Evolutionary conservation across 1,284 basidiomycete genomes (phyloP), one percentile per base, ranked within the genome.

Genomic region (Ustilago esculenta): DNA sequence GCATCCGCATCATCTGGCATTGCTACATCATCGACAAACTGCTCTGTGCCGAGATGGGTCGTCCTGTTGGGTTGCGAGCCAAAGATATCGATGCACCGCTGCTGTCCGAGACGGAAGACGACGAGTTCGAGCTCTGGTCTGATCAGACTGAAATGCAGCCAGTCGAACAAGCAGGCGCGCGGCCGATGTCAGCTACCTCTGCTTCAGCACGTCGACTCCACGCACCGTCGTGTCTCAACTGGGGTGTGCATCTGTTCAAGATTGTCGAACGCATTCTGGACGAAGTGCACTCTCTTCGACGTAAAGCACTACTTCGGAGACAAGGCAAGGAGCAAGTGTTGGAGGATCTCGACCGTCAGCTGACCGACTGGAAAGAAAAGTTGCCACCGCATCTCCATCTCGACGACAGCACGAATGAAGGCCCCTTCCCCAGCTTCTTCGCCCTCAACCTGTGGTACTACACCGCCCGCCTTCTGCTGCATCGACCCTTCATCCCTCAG

Each of bases 21-120:
- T 79, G 78, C 46, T 84, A 84, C 55, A 80, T 84, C 30, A 64
- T 84, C 23, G 83, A 84, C 73, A 84, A 84, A 72, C 74, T 82
- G 14, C 67, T 84, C 4, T 76, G 61, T 29, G 69, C 84, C 63
- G 84, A 85, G 66, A 84, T 84, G 35, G 84, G 84, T 4, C 79
- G 83, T 7, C 80, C 83, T 0, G 80, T 79, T 41, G 74, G 83
- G 7, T 72, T 85, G 20, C 76, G 81, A 1, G 83, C 81, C 30
- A 73, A 81, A 4, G 80, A 82, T 8, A 78, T 78, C 18, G 81
- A 83, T 3, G 82, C 79, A 8, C 83, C 84, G 0, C 66, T 84
- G 14, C 82, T 84, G 0, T 81, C 80, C 8, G 76, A 78, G 18
- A 54, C 75, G 15, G 83, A 84, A 47, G 75, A 81, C n/a, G 84